Conservation (phyloP, 345 rosid species). For the Gossypium rotundifolium region DNA sequence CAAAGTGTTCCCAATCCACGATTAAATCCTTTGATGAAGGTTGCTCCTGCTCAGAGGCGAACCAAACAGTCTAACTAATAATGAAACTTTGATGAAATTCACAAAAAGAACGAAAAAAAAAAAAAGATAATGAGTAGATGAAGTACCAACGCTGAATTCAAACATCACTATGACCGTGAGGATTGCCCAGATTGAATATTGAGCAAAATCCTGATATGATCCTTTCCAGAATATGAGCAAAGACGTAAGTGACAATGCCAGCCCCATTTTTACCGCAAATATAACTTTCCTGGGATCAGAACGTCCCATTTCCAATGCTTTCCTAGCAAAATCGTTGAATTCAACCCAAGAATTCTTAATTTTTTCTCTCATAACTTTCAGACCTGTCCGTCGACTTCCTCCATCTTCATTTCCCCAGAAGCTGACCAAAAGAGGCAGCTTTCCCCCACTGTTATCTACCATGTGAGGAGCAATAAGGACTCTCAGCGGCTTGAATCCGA, state of each 20-base stretch:
- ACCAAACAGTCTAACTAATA: background rate
- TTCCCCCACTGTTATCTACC: background rate
- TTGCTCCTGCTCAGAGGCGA: constrained; percentile 53
- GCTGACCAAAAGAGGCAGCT: background rate
- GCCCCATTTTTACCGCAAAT: constrained; percentile 73
- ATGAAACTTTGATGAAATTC: background rate
- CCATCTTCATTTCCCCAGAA: constrained; percentile 9
- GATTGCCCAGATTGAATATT: constrained; percentile 79
- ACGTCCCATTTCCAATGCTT: constrained; percentile 57
- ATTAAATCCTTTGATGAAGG: constrained; percentile 84
- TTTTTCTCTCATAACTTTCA: background rate
- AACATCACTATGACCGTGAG: constrained; percentile 79
- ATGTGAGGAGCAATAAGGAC: too few relatives aligned
- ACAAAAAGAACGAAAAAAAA: background rate
- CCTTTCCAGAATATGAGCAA: constrained; percentile 58
- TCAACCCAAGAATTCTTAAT: constrained; percentile 1
- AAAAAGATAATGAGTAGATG: too few relatives aligned
- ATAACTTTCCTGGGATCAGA: constrained; percentile 77
- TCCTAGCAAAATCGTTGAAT: constrained; percentile 22
- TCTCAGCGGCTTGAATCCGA: too few relatives aligned
- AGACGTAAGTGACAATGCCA: constrained; percentile 63
- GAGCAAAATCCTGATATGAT: constrained; percentile 45
- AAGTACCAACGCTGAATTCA: constrained; percentile 77
- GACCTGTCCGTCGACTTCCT: background rate
- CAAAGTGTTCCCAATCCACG: constrained; percentile 77